These are phyloP conservation scores for Fusarium nurragi DNA, from an alignment of 2,329 filamentous ascomycete species.

Conservation along the genomic window DNA sequence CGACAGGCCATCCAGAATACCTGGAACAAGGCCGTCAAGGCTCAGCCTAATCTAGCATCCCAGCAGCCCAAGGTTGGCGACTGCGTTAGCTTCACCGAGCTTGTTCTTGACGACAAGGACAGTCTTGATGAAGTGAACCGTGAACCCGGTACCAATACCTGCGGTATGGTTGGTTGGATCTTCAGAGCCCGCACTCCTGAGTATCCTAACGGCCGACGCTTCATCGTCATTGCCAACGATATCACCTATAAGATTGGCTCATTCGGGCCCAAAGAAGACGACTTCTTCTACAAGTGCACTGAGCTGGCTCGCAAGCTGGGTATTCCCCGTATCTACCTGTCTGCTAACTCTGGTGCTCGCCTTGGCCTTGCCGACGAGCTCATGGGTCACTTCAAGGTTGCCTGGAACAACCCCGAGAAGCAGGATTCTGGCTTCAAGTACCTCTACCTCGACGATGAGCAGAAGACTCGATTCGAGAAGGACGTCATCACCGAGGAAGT, in stretches of 20 bases:
- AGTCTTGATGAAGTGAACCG: slow-evolving; percentile 92
- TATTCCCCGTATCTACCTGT: slow-evolving; percentile 96
- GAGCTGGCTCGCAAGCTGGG: slow-evolving; percentile 93
- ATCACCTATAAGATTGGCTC: slow-evolving; percentile 99
- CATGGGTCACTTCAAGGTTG: slow-evolving; percentile 96
- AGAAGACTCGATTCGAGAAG: slow-evolving; percentile 87
- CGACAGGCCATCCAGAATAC: slow-evolving; percentile 96
- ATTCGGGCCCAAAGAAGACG: slow-evolving; percentile 95
- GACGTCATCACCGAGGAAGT: slow-evolving; percentile 81
- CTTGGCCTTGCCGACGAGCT: slow-evolving; percentile 97
- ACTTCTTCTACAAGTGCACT: slow-evolving; percentile 99
- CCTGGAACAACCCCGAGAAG: slow-evolving; percentile 86
- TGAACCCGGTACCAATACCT: slow-evolving; percentile 92
- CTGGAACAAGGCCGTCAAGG: slow-evolving; percentile 81
- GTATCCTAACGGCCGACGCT: slow-evolving; percentile 90
- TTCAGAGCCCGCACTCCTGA: slow-evolving; percentile 95
- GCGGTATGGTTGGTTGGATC: slow-evolving; percentile 99
- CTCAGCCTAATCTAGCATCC: slow-evolving; percentile 76
- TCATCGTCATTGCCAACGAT: slow-evolving; percentile 97
- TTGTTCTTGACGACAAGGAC: slow-evolving; percentile 94
- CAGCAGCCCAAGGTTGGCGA: slow-evolving; percentile 88
- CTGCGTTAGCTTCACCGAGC: slow-evolving; percentile 92
- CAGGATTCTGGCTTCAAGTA: slow-evolving; percentile 96
- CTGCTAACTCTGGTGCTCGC: slow-evolving; percentile 97
- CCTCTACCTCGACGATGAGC: slow-evolving; percentile 87